Evolutionary conservation across 345 rosid species (phyloP).

Genomic region (Populus euphratica): DNA sequence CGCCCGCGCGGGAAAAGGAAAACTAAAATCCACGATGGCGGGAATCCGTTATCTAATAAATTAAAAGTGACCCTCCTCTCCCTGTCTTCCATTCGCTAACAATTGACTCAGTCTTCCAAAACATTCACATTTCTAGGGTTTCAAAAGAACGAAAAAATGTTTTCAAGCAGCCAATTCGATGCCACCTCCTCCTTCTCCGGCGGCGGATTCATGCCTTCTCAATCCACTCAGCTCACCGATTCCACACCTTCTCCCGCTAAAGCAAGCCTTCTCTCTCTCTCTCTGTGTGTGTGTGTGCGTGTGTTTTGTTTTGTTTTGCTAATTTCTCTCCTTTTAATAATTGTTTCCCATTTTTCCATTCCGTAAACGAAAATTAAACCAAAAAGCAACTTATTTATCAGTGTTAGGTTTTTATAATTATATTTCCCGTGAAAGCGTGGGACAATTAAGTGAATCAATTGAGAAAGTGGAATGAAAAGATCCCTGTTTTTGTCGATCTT

Average conservation of each 20-base stretch:
- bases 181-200: constrained; percentile 42
- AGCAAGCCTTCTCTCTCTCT: constrained; percentile 25
- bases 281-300: not conserved
- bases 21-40: constrained; percentile 21
- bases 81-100: not conserved
- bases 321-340: not conserved
- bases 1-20: constrained; percentile 7
- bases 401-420: no score
- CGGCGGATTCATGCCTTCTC: constrained; percentile 71
- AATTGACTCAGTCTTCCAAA: not conserved
- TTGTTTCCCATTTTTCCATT: no score
- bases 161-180: constrained; percentile 70
- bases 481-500: no score
- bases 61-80: not conserved
- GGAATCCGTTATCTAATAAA: constrained; percentile 13
- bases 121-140: constrained; percentile 6
- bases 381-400: no score
- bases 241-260: constrained; percentile 48
- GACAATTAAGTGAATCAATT: no score
- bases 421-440: no score
- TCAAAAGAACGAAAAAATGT: constrained; percentile 37
- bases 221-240: constrained; percentile 53
- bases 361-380: no score
- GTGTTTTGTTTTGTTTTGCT: not conserved
- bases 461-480: no score